Evolutionary conservation across 2,329 filamentous ascomycete species (phyloP), one percentile per base, ranked within the genome.

Genomic region (Samsoniella hepiali): DNA sequence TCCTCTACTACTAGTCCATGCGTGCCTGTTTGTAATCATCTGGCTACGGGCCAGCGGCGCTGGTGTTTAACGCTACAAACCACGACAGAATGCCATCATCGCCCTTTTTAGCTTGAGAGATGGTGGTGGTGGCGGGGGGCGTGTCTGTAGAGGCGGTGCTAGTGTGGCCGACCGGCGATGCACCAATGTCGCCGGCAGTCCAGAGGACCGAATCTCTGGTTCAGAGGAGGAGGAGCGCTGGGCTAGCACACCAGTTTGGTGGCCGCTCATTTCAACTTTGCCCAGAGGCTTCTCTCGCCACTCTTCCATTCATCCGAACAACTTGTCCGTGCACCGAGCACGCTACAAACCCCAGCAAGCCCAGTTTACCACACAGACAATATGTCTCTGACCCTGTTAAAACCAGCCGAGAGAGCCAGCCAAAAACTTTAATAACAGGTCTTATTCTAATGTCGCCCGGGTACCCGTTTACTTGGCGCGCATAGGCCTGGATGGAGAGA

Each of bases 291-390:
- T 38, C 22, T 50, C 42, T 45, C 15, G 29, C 47, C 34, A 31
- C 31, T 7, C 53, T 56, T 55, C 59, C 59, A 15, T 62, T 62
- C 59, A 62, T 55, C 59, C 59, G 59, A 55, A 62, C 59, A 32
- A 22, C 32, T 54, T 44, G 58, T 44, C 49, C n/a, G 57, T 51
- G 45, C 45, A 51, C 36, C 36, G 22, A 31, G 29, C 40, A 47
- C 55, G 42, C 55, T 36, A 58, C 6, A 22, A 22, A 22, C 50
- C 47, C 49, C 31, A 54, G 50, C 6, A 22, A 22, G 15, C 50
- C 47, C 49, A n/a, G 47, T 38, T 31, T 38, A 17, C 34, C 57
- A 58, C 55, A 58, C 27, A 32, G 17, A 44, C 27, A 8, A 49
- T 2, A n/a, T 42, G 32, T 34, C 22, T 29, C 34, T 32, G 34